These are phyloP conservation scores for Plasmodium yoelii DNA, from an alignment of 169 alveolate genomes.

Conservation along the genomic window DNA sequence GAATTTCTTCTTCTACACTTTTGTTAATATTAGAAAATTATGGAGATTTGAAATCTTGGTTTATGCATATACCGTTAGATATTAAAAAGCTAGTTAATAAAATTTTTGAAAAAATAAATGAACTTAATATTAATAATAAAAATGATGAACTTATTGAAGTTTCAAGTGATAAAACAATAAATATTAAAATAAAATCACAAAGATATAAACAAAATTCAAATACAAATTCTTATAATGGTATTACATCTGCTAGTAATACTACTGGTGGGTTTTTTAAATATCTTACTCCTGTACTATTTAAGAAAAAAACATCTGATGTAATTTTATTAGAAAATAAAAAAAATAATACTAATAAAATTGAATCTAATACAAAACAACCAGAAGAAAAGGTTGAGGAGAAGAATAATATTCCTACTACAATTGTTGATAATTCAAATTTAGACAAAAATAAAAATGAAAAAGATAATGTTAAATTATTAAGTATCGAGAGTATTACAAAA, in stretches of 20 bases:
- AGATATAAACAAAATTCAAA: constrained; percentile 8
- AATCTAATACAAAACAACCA: no score
- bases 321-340: neutral
- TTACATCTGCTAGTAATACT: neutral
- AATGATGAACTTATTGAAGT: constrained; percentile 54
- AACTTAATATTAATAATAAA: constrained; percentile 46
- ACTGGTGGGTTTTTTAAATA: neutral
- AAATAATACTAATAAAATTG: no score
- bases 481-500: no score
- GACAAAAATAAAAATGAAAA: no score
- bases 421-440: no score
- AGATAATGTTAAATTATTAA: no score
- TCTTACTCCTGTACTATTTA: neutral
- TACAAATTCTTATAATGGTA: neutral
- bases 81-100: constrained; percentile 45
- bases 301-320: neutral
- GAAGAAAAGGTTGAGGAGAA: no score
- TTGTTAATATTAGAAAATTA: constrained; percentile 68
- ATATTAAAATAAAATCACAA: constrained; percentile 18
- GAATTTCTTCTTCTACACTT: constrained; percentile 68
- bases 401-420: no score
- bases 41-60: constrained; percentile 67
- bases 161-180: constrained; percentile 29
- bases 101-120: constrained; percentile 65
- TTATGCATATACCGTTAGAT: constrained; percentile 31